Conservation (phyloP, 148 eudicot species). For the Persicaria maculosa region DNA sequence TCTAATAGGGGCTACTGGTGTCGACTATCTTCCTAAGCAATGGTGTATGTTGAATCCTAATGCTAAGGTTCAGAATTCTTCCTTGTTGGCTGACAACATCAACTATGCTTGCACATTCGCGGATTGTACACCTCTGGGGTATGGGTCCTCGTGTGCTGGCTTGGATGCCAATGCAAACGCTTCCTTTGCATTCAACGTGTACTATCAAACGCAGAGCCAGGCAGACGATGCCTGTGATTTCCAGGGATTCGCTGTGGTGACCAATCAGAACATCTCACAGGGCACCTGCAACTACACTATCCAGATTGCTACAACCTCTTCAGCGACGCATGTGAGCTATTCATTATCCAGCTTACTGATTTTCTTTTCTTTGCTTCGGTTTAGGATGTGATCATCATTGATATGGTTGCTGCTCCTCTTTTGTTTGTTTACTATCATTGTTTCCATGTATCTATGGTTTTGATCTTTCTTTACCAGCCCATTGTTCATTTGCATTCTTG, state of each 20-base stretch:
- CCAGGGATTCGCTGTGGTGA: conserved; percentile 55
- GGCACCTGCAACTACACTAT: conserved; percentile 67
- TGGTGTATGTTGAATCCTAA: conserved; percentile 67
- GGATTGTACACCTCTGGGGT: conserved; percentile 80
- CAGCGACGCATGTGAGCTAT: background rate
- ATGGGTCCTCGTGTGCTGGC: conserved; percentile 68
- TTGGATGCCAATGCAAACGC: conserved; percentile 58
- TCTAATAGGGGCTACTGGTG: conserved; percentile 56
- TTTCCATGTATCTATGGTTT: background rate
- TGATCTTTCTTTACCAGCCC: conserved; percentile 1
- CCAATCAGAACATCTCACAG: conserved; percentile 53
- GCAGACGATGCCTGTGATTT: conserved; percentile 43
- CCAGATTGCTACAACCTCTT: conserved; percentile 40
- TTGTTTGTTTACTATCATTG: background rate
- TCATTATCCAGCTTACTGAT: background rate
- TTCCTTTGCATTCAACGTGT: conserved; percentile 74
- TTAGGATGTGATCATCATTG: background rate
- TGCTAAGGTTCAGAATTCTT: conserved; percentile 38
- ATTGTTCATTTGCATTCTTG: background rate
- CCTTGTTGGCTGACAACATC: conserved; percentile 48
- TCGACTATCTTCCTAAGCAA: conserved; percentile 42
- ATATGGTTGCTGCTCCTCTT: background rate
- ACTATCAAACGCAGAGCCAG: conserved; percentile 66
- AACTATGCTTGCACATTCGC: conserved; percentile 55
- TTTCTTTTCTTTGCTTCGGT: background rate